A percentile compares a stretch with the other conserved stretches of the same genome.
These are phyloP conservation scores for Suillus americanus DNA, from an alignment of 768 basidiomycete genomes.

Conservation along the genomic window DNA sequence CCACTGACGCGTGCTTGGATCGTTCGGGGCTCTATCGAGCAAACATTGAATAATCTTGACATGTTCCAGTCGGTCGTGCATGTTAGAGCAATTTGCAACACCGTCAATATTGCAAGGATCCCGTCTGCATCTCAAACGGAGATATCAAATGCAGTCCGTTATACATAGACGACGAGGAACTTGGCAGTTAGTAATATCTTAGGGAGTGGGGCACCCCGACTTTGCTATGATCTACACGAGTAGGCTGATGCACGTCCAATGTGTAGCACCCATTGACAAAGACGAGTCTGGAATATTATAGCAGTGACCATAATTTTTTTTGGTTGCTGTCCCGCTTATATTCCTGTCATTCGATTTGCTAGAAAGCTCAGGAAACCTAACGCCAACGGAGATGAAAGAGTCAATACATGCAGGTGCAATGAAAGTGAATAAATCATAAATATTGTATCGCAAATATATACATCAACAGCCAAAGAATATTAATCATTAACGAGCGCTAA, in stretches of 20 bases:
- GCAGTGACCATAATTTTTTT: neutral
- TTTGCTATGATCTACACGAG: neutral
- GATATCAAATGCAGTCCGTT: neutral
- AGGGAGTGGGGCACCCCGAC: neutral
- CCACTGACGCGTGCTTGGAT: neutral
- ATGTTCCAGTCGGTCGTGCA: neutral
- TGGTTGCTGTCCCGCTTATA: neutral
- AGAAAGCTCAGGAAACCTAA: neutral
- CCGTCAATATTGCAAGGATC: neutral
- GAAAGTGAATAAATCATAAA: neutral
- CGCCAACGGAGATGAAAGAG: neutral
- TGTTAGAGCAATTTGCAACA: neutral
- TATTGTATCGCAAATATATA: constrained; percentile 1
- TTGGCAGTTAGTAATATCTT: neutral
- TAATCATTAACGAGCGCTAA: constrained; percentile 15
- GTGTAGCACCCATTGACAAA: neutral
- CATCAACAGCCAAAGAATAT: neutral
- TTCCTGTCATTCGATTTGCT: neutral
- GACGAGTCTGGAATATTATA: neutral
- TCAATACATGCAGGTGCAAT: neutral
- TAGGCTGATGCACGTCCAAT: neutral
- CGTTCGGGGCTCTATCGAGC: too few species aligned
- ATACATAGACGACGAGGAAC: neutral
- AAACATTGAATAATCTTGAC: neutral
- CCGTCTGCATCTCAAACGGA: neutral